Percentiles rank a stretch among this genome's conserved stretches.
phyloP scores from a whole-genome alignment of 345 rosid species.

The Citrus mangshanensis region DNA sequence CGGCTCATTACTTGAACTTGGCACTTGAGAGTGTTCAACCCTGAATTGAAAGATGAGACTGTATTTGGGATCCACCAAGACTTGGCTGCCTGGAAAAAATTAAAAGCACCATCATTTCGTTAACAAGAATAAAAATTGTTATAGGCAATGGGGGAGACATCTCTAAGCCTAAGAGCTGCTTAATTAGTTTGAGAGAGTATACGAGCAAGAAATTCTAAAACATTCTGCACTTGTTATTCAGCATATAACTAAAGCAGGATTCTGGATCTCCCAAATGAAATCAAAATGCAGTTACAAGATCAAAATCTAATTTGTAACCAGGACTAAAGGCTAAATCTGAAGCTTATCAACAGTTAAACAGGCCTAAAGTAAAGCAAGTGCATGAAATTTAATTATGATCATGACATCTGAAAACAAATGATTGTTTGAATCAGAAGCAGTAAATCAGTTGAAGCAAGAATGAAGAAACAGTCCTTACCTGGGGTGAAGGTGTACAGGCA shows the following conservation, averaged over 20 bases:
- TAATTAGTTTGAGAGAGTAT: neutral
- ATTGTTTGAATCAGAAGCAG: neutral
- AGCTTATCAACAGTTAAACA: neutral
- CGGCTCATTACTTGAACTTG: slow-evolving; percentile 57
- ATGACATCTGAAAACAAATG: neutral
- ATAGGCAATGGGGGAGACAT: neutral
- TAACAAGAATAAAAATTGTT: neutral
- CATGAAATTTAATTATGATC: neutral
- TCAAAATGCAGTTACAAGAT: neutral
- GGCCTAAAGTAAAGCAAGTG: neutral
- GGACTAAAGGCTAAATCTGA: neutral
- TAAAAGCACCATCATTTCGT: neutral
- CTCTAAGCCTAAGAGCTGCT: neutral
- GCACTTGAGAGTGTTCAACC: slow-evolving; percentile 43
- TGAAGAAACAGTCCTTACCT: slow-evolving; percentile 30
- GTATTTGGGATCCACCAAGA: slow-evolving; percentile 76
- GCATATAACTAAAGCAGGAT: neutral
- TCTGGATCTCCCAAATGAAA: neutral
- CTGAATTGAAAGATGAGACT: slow-evolving; percentile 50
- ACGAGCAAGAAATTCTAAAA: neutral
- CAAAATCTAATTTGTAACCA: neutral
- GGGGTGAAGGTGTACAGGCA: slow-evolving; percentile 42
- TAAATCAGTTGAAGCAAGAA: slow-evolving; percentile 8
- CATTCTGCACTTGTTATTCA: neutral
- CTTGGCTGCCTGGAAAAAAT: slow-evolving; percentile 39